Evolutionary conservation across 2,329 filamentous ascomycete genomes (phyloP).

Genomic region (Colletotrichum sp.): DNA sequence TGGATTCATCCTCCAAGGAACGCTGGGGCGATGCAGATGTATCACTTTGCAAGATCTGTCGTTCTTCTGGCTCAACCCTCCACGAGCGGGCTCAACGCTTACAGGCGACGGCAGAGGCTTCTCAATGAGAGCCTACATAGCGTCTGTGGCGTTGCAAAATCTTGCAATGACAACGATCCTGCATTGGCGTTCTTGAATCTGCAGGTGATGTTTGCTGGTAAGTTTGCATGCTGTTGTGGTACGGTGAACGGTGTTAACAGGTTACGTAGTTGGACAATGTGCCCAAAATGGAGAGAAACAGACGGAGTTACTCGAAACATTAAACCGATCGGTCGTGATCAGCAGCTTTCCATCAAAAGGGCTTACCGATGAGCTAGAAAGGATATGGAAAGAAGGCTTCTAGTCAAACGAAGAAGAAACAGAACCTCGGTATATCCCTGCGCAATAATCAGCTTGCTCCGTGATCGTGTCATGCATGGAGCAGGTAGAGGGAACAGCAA

Average conservation of each 20-base stretch:
- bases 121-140: conserved; percentile 14
- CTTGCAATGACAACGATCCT: not conserved
- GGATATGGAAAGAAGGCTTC: not conserved
- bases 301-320: not conserved
- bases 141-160: conserved; percentile 43
- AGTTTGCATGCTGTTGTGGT: not conserved
- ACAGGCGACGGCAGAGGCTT: conserved; percentile 28
- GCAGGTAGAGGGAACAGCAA: no score
- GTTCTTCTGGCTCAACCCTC: conserved; percentile 27
- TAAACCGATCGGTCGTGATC: not conserved
- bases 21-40: conserved; percentile 51
- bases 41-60: conserved; percentile 53
- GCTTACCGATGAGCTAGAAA: not conserved
- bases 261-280: conserved; percentile 2
- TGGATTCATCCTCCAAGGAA: conserved; percentile 51
- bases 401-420: not conserved
- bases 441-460: rapidly evolving
- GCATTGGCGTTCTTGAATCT: conserved; percentile 7
- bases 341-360: conserved; percentile 6
- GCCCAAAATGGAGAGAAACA: conserved; percentile 1
- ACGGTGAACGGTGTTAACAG: not conserved
- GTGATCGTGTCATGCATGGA: no score
- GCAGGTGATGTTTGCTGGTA: conserved; percentile 7
- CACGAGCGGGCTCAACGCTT: conserved; percentile 38
- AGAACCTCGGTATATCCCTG: not conserved